Percentiles rank a stretch among this genome's conserved stretches.
phyloP scores from a whole-genome alignment of 331 rosid species.

The Quercus phellos region DNA sequence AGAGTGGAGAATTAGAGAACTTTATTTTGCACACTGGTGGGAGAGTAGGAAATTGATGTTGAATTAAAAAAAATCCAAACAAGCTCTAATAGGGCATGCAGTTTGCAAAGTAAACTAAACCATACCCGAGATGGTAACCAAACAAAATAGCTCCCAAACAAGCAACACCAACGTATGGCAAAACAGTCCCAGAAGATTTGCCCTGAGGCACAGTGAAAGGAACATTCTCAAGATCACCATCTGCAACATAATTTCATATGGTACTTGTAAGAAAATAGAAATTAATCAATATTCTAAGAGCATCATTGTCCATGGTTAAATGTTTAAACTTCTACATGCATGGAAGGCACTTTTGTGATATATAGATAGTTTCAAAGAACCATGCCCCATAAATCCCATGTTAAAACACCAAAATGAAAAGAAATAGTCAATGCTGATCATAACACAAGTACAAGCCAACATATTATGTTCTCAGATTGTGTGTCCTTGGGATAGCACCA shows the following conservation, averaged over 20 bases:
- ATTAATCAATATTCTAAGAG: slow-evolving; percentile 5
- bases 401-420: not conserved
- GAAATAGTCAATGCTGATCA: not conserved
- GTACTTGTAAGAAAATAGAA: slow-evolving; percentile 12
- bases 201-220: slow-evolving; percentile 46
- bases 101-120: not conserved
- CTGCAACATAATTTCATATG: slow-evolving; percentile 45
- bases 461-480: not conserved
- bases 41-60: not conserved
- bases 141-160: slow-evolving; percentile 97
- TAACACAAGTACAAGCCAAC: not conserved
- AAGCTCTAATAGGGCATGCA: not conserved
- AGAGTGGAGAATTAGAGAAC: not conserved
- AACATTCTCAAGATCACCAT: slow-evolving; percentile 53
- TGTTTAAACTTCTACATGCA: not conserved
- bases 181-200: slow-evolving; percentile 82
- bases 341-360: not conserved
- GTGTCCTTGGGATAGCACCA: not conserved
- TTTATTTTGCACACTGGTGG: not conserved
- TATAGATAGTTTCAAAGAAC: not conserved
- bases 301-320: not conserved
- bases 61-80: not conserved
- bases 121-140: slow-evolving; percentile 96
- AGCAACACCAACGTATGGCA: slow-evolving; percentile 93
- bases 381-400: not conserved